Base-by-base conservation (phyloP, 192 early-diverging fungal genomes). In the Gorgonomyces haynaldii region DNA sequence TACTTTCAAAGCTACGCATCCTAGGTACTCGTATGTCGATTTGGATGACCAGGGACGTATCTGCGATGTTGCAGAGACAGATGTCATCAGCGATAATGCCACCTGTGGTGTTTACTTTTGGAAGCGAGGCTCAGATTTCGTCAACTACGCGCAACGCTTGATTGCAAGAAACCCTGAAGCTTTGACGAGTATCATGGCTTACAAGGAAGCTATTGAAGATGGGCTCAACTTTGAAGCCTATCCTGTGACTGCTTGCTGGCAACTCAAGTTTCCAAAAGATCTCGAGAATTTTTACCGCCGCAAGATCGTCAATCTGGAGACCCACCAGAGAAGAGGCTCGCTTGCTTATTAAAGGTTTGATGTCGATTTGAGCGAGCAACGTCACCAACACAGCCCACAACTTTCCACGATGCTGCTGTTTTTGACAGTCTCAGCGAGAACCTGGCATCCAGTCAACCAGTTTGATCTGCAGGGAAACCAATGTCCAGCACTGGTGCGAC, bases 41-140 rank as follows among this genome's bases (percentile, higher is more conserved):
- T 8, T 34, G 8, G 32, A 34, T 34, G 32, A 34, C 8, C 9
- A 8, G 8, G 32, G 32, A 34, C 12, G 8, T 6, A 23, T 49
- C 3, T 12, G n/a, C 31, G 47, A 27, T 1, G 16, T 49, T 29
- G 24, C 21, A 22, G 47, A 49, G 34, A 49, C 30, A 29, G 20
- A 37, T n/a, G 47, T 49, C 10, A 41, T 49, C 47, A 29, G 24
- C 47, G 15, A 49, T 7, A 45, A 21, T 45, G 47, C 47, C 15
- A 44, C 47, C n/a, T 22, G 24, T 6, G 47, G 47, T 5, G 31
- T 49, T 3, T 49, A 49, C 17, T 49, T 29, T 29, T 49, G 47
- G 47, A 30, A 37, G 47, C n/a, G 34, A 7, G 47, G 47, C 6
- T 45, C 38, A 4, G 47, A 49, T 19, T 49, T 49, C 15, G 47